These are phyloP conservation scores for Ambispora gerdemannii DNA, from an alignment of 192 early-diverging fungal genomes.

Conservation along the genomic window DNA sequence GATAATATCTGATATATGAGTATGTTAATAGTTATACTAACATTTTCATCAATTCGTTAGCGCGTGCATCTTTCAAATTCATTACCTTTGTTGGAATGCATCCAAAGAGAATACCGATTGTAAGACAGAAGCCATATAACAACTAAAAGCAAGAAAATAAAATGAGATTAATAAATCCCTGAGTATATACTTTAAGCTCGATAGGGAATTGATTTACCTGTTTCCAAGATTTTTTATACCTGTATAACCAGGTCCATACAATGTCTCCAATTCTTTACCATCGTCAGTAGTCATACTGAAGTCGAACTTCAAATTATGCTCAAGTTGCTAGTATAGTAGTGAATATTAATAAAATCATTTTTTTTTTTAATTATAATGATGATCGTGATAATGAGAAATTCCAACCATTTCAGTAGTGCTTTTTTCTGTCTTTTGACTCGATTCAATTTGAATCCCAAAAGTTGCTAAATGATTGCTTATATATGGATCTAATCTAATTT, in stretches of 20 bases:
- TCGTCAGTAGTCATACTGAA: slow-evolving; percentile 98
- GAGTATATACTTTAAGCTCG: not conserved
- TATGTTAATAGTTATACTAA: no score
- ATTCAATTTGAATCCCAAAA: slow-evolving; percentile 86
- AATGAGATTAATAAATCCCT: not conserved
- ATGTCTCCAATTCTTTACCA: slow-evolving; percentile 75
- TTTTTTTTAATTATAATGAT: not conserved
- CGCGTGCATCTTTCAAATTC: no score
- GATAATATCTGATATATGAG: slow-evolving; percentile 33
- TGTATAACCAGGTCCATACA: slow-evolving; percentile 89
- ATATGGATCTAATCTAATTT: slow-evolving; percentile 75
- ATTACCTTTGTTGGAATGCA: slow-evolving; percentile 70
- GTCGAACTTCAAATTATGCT: slow-evolving; percentile 95
- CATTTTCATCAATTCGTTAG: no score
- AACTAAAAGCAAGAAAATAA: slow-evolving; percentile 53
- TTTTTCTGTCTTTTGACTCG: slow-evolving; percentile 89
- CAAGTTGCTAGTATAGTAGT: slow-evolving; percentile 66
- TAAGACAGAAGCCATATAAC: slow-evolving; percentile 94
- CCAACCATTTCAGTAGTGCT: slow-evolving; percentile 82
- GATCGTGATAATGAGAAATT: not conserved
- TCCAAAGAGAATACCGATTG: slow-evolving; percentile 84
- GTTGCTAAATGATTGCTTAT: slow-evolving; percentile 72
- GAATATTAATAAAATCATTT: not conserved
- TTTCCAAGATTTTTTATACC: slow-evolving; percentile 95
- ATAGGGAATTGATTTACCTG: slow-evolving; percentile 47